These are phyloP conservation scores for Tricholoma furcatifolium DNA, from an alignment of 768 basidiomycete genomes.

Conservation along the genomic window DNA sequence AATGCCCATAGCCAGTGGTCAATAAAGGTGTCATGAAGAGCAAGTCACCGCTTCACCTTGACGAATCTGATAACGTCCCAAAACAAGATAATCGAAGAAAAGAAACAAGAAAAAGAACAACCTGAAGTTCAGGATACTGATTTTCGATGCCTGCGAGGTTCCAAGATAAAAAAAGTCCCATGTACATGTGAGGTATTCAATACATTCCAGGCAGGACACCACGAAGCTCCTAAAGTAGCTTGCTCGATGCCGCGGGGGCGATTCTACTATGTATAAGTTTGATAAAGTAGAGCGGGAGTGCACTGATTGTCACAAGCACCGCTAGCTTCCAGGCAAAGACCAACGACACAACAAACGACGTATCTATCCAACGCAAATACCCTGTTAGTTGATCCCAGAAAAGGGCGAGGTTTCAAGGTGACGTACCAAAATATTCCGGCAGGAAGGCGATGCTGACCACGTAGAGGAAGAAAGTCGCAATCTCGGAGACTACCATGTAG, in stretches of 20 bases:
- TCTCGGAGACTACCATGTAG: conserved; percentile 92
- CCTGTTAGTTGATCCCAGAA: conserved; percentile 6
- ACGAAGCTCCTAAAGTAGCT: conserved; percentile 56
- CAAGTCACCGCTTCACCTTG: no score
- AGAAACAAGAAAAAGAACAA: background rate
- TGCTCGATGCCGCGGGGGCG: conserved; percentile 92
- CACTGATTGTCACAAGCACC: conserved; percentile 92
- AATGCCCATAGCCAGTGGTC: background rate
- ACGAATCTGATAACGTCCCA: no score
- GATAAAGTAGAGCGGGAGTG: conserved; percentile 87
- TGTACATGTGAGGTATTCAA: conserved; percentile 6
- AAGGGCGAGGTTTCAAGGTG: background rate
- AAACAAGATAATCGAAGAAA: background rate
- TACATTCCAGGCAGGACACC: conserved; percentile 1
- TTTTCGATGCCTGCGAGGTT: background rate
- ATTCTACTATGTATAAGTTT: conserved; percentile 84
- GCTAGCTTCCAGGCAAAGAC: conserved; percentile 94
- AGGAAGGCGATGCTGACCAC: conserved; percentile 89
- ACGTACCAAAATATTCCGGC: conserved; percentile 95
- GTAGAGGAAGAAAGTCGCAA: conserved; percentile 87
- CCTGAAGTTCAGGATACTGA: background rate
- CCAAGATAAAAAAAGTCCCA: conserved; percentile 1
- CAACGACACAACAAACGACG: conserved; percentile 85
- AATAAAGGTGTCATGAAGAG: no score
- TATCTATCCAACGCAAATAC: conserved; percentile 50